Percentiles rank a stretch among this genome's conserved stretches.
Conservation (phyloP, 2,329 filamentous ascomycete species). For the Chrysoporthe austroafricana region DNA sequence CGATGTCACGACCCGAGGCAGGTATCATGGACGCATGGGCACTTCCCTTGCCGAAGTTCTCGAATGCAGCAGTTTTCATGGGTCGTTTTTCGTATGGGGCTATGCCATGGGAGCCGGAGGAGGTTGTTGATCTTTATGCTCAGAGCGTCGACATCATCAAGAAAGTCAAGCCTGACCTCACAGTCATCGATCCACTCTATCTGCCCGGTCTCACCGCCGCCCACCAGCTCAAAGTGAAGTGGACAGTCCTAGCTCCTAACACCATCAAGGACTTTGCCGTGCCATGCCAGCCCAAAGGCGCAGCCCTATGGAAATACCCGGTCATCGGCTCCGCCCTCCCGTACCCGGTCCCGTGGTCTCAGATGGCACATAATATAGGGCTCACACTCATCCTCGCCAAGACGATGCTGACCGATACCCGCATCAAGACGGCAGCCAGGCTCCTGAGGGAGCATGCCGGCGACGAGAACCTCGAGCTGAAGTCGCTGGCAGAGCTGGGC, state of each 20-base stretch:
- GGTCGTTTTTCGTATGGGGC: slow-evolving; percentile 3
- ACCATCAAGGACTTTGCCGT: slow-evolving; percentile 45
- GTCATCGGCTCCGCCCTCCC: slow-evolving; percentile 49
- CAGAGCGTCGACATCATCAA: slow-evolving; percentile 35
- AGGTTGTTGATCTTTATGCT: slow-evolving; percentile 37
- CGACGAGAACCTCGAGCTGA: slow-evolving; percentile 29
- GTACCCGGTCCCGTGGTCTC: slow-evolving; percentile 50
- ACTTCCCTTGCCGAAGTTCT: slow-evolving; percentile 13
- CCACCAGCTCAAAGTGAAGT: slow-evolving; percentile 36
- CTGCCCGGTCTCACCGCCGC: slow-evolving; percentile 46
- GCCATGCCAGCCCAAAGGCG: slow-evolving; percentile 42
- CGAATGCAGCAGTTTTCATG: slow-evolving; percentile 29
- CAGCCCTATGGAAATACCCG: slow-evolving; percentile 43
- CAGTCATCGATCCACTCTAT: slow-evolving; percentile 40
- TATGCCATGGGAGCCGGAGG: slow-evolving; percentile 37
- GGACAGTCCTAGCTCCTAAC: slow-evolving; percentile 33
- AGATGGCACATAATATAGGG: slow-evolving; percentile 47
- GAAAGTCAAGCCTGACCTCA: slow-evolving; percentile 38
- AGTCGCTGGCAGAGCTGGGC: slow-evolving; percentile 33
- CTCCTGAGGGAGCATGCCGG: slow-evolving; percentile 33
- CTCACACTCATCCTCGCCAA: slow-evolving; percentile 38
- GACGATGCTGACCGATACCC: slow-evolving; percentile 30
- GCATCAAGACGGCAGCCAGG: slow-evolving; percentile 31
- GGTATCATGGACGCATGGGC: slow-evolving; percentile 24
- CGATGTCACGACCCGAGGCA: slow-evolving; percentile 29